Conservation (phyloP, 768 basidiomycete species). For the Leccinum boreale region DNA sequence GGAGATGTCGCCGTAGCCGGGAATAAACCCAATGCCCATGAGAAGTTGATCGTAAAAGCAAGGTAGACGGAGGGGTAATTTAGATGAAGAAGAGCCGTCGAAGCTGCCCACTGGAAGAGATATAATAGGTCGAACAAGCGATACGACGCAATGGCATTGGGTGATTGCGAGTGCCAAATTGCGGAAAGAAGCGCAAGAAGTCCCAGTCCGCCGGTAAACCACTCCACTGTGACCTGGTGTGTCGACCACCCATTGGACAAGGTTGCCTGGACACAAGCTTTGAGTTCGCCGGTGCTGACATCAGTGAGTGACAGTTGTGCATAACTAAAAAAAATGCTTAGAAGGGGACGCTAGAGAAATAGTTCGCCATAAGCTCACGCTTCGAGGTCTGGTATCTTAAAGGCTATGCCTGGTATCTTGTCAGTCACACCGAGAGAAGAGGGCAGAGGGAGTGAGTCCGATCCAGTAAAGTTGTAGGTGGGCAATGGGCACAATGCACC, state of each 20-base stretch:
- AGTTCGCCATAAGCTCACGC: conserved; percentile 36
- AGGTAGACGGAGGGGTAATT: conserved; percentile 86
- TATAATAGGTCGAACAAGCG: conserved; percentile 79
- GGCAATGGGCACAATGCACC: conserved; percentile 83
- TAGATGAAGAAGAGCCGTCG: conserved; percentile 74
- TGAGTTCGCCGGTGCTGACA: conserved; percentile 64
- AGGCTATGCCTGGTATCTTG: conserved; percentile 77
- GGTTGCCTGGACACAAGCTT: conserved; percentile 89
- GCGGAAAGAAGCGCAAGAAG: conserved; percentile 56
- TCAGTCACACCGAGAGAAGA: conserved; percentile 51
- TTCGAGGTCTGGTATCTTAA: conserved; percentile 86
- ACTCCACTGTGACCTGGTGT: conserved; percentile 70
- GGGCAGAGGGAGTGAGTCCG: conserved; percentile 65
- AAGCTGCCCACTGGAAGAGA: conserved; percentile 82
- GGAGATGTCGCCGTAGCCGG: conserved; percentile 47
- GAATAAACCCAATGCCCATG: conserved; percentile 83
- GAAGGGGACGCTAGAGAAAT: neutral
- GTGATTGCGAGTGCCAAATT: conserved; percentile 53
- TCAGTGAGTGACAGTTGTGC: conserved; percentile 75
- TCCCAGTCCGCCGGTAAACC: conserved; percentile 67
- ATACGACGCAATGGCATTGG: conserved; percentile 60
- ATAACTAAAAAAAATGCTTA: conserved; percentile 34
- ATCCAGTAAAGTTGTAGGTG: conserved; percentile 85
- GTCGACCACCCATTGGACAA: conserved; percentile 89
- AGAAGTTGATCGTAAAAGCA: conserved; percentile 81